Percentiles rank a stretch among this genome's conserved stretches.
These are phyloP conservation scores for Vaccinium vitisidaea DNA, from an alignment of 148 eudicot species.

Conservation along the genomic window DNA sequence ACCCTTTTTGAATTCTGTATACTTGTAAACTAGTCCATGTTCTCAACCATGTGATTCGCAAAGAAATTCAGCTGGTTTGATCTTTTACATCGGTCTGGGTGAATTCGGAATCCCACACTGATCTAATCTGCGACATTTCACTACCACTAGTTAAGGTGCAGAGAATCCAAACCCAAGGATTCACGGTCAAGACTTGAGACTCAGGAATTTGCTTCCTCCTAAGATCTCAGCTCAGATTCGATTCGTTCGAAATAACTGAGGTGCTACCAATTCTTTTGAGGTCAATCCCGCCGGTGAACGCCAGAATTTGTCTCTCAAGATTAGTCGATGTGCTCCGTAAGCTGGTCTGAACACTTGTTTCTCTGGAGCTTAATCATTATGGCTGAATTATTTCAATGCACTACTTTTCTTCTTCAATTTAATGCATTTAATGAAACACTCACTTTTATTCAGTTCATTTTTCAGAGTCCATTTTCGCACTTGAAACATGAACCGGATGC, in stretches of 20 bases:
- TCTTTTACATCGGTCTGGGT: neutral
- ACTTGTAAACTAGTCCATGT: conserved; percentile 21
- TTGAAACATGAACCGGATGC: too few species aligned
- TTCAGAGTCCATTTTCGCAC: too few species aligned
- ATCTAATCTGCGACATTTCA: neutral
- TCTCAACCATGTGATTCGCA: conserved; percentile 29
- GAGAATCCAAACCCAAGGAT: neutral
- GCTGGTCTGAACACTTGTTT: neutral
- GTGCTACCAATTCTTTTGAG: too few species aligned
- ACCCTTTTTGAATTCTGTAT: neutral
- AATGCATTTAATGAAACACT: neutral
- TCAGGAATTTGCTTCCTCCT: too few species aligned
- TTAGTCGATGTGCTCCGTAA: too few species aligned
- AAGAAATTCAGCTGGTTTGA: neutral
- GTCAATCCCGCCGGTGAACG: too few species aligned
- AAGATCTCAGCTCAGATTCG: too few species aligned
- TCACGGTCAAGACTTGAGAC: too few species aligned
- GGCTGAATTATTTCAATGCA: neutral
- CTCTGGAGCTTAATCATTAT: neutral
- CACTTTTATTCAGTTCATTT: too few species aligned
- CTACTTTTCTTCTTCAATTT: neutral
- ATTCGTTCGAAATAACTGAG: too few species aligned
- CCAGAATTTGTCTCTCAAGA: too few species aligned
- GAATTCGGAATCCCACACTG: neutral
- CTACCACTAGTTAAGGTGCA: neutral